Percentiles rank a stretch among this genome's conserved stretches.
phyloP scores from a whole-genome alignment of 208 protist genomes.

The Acanthamoeba healyi region DNA sequence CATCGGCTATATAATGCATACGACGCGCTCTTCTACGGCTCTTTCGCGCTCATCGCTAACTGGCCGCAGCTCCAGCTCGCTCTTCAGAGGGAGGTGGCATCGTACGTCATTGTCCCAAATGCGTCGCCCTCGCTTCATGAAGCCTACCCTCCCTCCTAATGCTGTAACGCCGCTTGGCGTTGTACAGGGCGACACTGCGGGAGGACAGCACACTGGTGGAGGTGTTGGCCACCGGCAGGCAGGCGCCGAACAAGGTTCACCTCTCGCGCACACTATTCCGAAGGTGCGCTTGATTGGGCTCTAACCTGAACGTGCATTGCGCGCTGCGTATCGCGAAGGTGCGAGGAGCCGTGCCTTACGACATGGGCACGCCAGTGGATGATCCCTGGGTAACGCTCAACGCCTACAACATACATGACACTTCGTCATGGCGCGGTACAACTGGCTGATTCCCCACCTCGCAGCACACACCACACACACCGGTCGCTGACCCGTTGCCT shows the following conservation, averaged over 20 bases:
- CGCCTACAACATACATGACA: conserved; percentile 89
- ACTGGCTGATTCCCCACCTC: too few species aligned
- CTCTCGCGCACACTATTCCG: neutral
- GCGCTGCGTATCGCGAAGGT: neutral
- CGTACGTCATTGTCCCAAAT: conserved; percentile 3
- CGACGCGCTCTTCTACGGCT: conserved; percentile 91
- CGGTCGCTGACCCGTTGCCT: too few species aligned
- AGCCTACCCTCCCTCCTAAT: neutral
- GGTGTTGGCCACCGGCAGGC: conserved; percentile 64
- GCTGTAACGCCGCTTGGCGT: neutral
- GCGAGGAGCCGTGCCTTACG: conserved; percentile 85
- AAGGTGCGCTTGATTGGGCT: neutral
- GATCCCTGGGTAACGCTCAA: conserved; percentile 87
- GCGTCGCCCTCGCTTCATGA: neutral
- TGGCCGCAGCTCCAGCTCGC: conserved; percentile 87
- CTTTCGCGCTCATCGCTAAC: conserved; percentile 84
- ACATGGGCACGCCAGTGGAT: conserved; percentile 87
- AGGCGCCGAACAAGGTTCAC: conserved; percentile 72
- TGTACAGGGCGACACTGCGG: conserved; percentile 63
- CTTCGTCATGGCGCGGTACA: conserved; percentile 64
- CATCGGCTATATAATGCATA: conserved; percentile 91
- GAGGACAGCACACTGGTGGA: conserved; percentile 74
- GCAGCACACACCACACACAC: conserved; percentile 75
- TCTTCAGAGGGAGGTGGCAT: conserved; percentile 83
- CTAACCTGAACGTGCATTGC: neutral